Base-by-base conservation (phyloP, 2,329 filamentous ascomycete species). In the Penicillium sclerotigenum region DNA sequence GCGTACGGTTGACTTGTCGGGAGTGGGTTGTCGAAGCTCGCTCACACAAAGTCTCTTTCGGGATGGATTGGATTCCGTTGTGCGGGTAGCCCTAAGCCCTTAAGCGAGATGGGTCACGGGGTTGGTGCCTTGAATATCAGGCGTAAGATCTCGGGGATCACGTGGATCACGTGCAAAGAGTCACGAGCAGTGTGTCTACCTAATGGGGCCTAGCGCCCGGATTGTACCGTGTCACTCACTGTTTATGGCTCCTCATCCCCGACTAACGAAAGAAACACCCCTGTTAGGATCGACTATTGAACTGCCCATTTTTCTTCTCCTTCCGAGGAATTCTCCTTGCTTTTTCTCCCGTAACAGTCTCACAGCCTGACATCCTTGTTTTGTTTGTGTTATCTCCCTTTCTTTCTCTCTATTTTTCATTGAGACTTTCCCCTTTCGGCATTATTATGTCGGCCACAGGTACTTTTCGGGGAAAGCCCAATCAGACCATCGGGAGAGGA, bases 391-490 rank as follows among this genome's bases (percentile, higher is more conserved):
- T 38, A 40, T 51, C 43, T 57, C 45, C 56, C 53, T 54, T 54
- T 49, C 47, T 49, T 58, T 49, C 36, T 50, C 45, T 48, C 37
- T 28, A 46, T 42, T 59, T 56, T 51, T 57, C 31, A 45, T 57
- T 61, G 55, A 58, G 58, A 56, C 54, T 47, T 61, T 60, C 59
- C 58, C 57, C 57, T 64, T 59, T 58, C 52, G 57, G 59, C 60
- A 58, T 57, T 47, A 76, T 59, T 65, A 86, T 86, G 83, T 86
- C 83, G 65, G 75, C 80, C 66, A 78, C 81, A 56, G 83, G 84
- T 65, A 86, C 83, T 52, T 81, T 80, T 71, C 77, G 83, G 70
- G 81, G 82, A 59, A 85, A 82, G 47, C 81, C 82, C 59, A 71
- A 74, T 62, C 76, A 77, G 65, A 77, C 73, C 52, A 83, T 85